Evolutionary conservation across 1,284 basidiomycete species (phyloP).

Genomic region (Phenoliferia sp.): DNA sequence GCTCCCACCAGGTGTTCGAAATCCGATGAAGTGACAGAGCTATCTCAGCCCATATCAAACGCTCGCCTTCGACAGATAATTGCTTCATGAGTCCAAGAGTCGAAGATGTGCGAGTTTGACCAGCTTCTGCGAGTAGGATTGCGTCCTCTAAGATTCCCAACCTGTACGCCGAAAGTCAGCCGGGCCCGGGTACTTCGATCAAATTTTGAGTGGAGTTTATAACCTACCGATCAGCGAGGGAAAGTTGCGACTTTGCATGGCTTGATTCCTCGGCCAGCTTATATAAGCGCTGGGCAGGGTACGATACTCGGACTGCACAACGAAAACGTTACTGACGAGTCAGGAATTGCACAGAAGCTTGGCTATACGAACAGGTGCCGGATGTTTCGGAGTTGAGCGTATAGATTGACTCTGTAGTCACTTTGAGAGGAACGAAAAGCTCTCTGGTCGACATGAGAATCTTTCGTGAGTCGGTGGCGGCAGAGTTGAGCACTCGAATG

Average conservation of each 20-base stretch:
- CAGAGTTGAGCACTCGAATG: constrained; percentile 61
- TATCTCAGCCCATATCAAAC: constrained; percentile 60
- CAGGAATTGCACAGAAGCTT: not conserved
- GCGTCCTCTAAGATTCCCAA: constrained; percentile 45
- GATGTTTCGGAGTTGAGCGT: constrained; percentile 87
- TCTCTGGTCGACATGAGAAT: constrained; percentile 61
- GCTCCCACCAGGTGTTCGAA: constrained; percentile 77
- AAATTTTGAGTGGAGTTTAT: no score
- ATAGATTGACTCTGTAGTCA: constrained; percentile 49
- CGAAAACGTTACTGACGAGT: not conserved
- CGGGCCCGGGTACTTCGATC: no score
- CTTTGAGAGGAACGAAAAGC: constrained; percentile 62
- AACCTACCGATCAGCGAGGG: constrained; percentile 59
- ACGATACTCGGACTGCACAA: constrained; percentile 70
- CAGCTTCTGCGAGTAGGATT: constrained; percentile 43
- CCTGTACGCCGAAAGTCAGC: constrained; percentile 35
- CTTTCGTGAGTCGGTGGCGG: constrained; percentile 47
- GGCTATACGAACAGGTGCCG: constrained; percentile 64
- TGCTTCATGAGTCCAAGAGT: constrained; percentile 37
- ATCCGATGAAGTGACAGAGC: constrained; percentile 55
- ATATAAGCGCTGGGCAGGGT: constrained; percentile 71
- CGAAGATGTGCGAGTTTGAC: constrained; percentile 42
- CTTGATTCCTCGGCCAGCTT: constrained; percentile 76
- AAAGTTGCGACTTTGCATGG: constrained; percentile 59
- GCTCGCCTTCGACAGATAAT: constrained; percentile 55